Base-by-base conservation (phyloP, 139 green algal genomes). In the Chlamydomonas eustigma region DNA sequence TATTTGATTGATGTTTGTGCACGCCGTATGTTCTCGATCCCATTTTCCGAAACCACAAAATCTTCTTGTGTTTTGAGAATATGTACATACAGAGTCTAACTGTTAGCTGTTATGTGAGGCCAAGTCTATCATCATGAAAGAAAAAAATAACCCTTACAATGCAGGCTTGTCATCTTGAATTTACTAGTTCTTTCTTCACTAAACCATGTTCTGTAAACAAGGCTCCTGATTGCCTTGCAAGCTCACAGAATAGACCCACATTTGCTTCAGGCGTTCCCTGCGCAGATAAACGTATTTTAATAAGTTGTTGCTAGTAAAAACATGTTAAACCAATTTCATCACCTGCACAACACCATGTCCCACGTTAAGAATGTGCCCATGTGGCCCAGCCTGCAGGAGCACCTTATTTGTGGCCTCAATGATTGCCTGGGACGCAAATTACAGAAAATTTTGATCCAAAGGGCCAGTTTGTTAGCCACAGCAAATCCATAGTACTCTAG, bases 301-400 rank as follows among this genome's bases (percentile, higher is more conserved):
- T 34, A 28, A 34, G 12, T 50, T 50, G 66, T 18, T 12, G 50
- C 30, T 18, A 32, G 30, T 12, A 34, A 4, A 24, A 39, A 34
- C 44, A 58, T 18, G 44, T 28, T 58, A 58, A 12, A 58, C 44
- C 34, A 31, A 18, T 4, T 44, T 76, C 2, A 50, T 18, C 72
- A 79, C 78, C 78, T 97, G 88, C 2, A 95, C 77, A 50, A 98
- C 95, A 33, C 95, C 95, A 74, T 98, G 92, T 1, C 93, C 93
- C 35, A 99, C 91, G 77, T 98, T 97, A 35, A 98, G 82, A 75
- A 98, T 98, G 82, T 98, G 94, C 4, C 85, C 83, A 8, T 76
- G 28, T 0, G 82, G 82, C 18, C 89, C 91, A n/a, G 86, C 84
- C 44, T 88, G 70, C 24, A 87, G 37, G 78, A 95, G 73, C 4